Evolutionary conservation across 805 yeast genomes (phyloP).

Genomic region (Pichia thaimueangensis): DNA sequence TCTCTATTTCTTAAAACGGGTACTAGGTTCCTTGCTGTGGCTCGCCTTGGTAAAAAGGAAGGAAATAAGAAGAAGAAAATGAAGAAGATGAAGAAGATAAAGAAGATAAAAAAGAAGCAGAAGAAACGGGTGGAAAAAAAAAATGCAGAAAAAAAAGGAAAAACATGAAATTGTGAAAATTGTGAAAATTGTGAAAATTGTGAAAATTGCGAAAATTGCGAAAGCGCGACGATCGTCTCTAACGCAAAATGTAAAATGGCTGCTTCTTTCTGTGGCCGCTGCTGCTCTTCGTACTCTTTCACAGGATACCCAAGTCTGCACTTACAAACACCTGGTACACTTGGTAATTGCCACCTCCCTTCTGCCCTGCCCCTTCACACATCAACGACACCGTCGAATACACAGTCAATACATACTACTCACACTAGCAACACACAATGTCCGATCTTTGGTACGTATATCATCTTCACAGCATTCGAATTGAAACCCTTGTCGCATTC

Average conservation of each 20-base stretch:
- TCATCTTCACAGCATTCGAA: too few relatives aligned
- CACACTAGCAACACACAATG: slow-evolving; percentile 33
- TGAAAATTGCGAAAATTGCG: background rate
- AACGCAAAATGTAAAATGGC: too few relatives aligned
- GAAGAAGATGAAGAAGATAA: background rate
- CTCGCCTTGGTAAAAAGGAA: slow-evolving; percentile 32
- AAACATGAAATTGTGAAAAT: background rate
- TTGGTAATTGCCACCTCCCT: background rate
- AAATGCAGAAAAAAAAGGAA: background rate
- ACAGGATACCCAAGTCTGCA: background rate
- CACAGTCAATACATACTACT: background rate
- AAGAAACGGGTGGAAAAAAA: background rate
- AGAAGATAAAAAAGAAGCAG: background rate
- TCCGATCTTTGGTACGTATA: slow-evolving; percentile 71
- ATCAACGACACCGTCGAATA: background rate
- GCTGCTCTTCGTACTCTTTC: background rate
- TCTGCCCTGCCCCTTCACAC: background rate
- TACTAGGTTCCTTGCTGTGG: slow-evolving; percentile 49
- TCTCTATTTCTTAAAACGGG: slow-evolving; percentile 1
- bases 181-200: background rate
- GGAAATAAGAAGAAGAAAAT: background rate
- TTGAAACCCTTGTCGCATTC: too few relatives aligned
- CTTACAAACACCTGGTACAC: too few relatives aligned
- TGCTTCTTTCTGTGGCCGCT: background rate
- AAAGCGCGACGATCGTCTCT: too few relatives aligned